Percentiles rank a stretch among this genome's conserved stretches.
Evolutionary conservation across 768 basidiomycete genomes (phyloP).

Genomic region (Macrolepiota dolichaula): DNA sequence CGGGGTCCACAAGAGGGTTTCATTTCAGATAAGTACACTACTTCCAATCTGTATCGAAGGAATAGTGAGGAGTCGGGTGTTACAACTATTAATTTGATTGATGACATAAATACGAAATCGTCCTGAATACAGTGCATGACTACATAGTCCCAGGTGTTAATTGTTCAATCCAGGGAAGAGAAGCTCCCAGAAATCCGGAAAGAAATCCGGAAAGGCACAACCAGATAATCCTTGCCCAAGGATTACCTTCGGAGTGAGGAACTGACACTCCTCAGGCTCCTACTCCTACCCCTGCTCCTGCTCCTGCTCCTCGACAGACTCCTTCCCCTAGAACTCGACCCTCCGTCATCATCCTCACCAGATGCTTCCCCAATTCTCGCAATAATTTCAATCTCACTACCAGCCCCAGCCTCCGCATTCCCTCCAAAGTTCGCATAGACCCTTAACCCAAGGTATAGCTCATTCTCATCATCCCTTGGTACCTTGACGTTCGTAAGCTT

Average conservation of each 20-base stretch:
- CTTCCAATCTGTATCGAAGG: conserved; percentile 9
- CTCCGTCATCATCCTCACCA: neutral
- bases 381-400: neutral
- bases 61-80: neutral
- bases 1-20: conserved; percentile 11
- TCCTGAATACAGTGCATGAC: neutral
- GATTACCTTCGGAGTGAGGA: neutral
- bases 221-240: neutral
- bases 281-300: neutral
- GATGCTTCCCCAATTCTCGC: neutral
- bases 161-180: too few relatives aligned
- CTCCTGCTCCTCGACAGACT: neutral
- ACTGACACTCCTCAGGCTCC: neutral
- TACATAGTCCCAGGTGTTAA: neutral
- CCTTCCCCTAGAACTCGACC: neutral
- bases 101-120: neutral
- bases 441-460: neutral
- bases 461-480: neutral
- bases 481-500: neutral
- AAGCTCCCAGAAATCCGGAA: too few relatives aligned
- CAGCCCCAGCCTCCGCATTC: neutral
- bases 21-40: neutral
- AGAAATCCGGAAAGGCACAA: too few relatives aligned
- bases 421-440: neutral
- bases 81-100: too few relatives aligned